phyloP scores from a whole-genome alignment of 2,329 filamentous ascomycete genomes.

The Botrytis byssoidea region DNA sequence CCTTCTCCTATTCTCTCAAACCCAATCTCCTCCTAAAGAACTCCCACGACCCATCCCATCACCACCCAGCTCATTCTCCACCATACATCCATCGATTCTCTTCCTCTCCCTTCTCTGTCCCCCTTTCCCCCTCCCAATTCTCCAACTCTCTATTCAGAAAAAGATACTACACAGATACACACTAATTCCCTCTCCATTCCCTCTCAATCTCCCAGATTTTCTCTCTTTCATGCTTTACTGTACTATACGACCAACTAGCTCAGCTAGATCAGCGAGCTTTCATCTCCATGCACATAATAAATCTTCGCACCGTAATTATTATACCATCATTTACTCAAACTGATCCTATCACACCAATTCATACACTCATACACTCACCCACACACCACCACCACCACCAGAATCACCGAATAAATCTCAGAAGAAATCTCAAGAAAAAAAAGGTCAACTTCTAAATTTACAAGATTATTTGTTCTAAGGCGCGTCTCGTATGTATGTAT shows the following conservation, averaged over 20 bases:
- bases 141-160: too few relatives aligned
- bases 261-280: not conserved
- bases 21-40: too few relatives aligned
- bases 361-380: not conserved
- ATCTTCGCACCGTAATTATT: not conserved
- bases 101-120: not conserved
- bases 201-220: not conserved
- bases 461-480: not conserved
- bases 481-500: not conserved
- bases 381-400: not conserved
- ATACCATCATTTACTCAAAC: not conserved
- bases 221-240: not conserved
- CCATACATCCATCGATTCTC: too few relatives aligned
- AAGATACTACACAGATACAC: not conserved
- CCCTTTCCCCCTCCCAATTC: too few relatives aligned
- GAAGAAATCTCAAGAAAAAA: not conserved
- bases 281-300: accelerated
- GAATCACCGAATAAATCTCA: not conserved
- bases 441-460: not conserved
- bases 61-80: too few relatives aligned
- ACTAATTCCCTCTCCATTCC: not conserved
- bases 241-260: not conserved
- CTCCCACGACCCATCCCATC: too few relatives aligned
- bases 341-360: not conserved
- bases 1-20: too few relatives aligned